Percentiles rank a stretch among this genome's conserved stretches.
phyloP scores from a whole-genome alignment of 2,329 filamentous ascomycete genomes.

The Penicillium occitanis region DNA sequence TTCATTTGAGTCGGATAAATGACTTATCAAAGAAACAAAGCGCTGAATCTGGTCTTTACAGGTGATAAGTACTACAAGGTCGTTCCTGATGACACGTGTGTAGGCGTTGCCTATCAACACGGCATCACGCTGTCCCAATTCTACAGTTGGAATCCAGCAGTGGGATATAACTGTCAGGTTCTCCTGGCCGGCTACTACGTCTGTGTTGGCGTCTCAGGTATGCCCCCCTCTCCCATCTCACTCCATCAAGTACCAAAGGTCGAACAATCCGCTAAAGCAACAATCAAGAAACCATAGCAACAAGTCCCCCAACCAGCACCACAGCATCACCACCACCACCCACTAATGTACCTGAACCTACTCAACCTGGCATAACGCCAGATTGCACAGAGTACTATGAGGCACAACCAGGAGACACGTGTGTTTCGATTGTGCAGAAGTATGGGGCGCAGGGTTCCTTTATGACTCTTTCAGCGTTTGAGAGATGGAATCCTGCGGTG shows the following conservation, averaged over 20 bases:
- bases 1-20: neutral
- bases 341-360: slow-evolving; percentile 2
- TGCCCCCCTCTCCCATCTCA: neutral
- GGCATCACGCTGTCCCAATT: slow-evolving; percentile 15
- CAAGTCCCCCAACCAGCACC: neutral
- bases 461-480: slow-evolving; percentile 23
- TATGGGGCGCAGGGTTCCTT: slow-evolving; percentile 14
- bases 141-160: neutral
- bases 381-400: slow-evolving; percentile 30
- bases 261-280: neutral
- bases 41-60: neutral
- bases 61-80: slow-evolving; percentile 24
- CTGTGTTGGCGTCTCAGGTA: slow-evolving; percentile 25
- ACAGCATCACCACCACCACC: neutral
- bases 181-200: slow-evolving; percentile 28
- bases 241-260: too few species aligned
- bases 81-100: slow-evolving; percentile 22
- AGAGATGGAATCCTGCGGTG: slow-evolving; percentile 28
- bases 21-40: too few species aligned
- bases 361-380: slow-evolving; percentile 22
- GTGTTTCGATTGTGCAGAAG: slow-evolving; percentile 25
- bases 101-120: slow-evolving; percentile 19
- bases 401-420: slow-evolving; percentile 27
- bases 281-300: neutral
- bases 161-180: slow-evolving; percentile 27